These are phyloP conservation scores for Xerocomus minutiporus DNA, from an alignment of 1,284 basidiomycete genomes.

Conservation along the genomic window DNA sequence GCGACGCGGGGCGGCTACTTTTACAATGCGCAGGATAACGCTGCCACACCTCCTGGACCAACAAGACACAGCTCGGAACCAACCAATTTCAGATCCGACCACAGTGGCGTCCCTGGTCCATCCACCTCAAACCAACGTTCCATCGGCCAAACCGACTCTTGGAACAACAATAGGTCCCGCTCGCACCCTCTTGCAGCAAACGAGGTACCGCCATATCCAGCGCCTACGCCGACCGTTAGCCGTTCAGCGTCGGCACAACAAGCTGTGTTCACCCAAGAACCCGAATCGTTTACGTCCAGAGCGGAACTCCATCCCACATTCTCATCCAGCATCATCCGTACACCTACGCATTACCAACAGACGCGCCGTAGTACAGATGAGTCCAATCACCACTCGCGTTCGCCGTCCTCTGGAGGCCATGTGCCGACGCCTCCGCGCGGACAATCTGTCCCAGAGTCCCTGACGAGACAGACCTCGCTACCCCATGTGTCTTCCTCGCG, in stretches of 20 bases:
- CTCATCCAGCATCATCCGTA: constrained; percentile 59
- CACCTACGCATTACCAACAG: constrained; percentile 39
- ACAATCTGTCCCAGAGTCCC: constrained; percentile 15
- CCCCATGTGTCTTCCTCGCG: constrained; percentile 23
- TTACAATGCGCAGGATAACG: constrained; percentile 19
- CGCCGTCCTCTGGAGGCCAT: constrained; percentile 24
- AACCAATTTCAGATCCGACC: constrained; percentile 10
- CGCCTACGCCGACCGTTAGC: constrained; percentile 24
- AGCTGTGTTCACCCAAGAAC: constrained; percentile 18
- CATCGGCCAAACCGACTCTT: constrained; percentile 14
- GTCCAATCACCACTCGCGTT: constrained; percentile 18
- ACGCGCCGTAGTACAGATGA: constrained; percentile 23
- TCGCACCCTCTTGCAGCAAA: constrained; percentile 18
- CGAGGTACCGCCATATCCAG: constrained; percentile 29
- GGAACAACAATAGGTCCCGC: constrained; percentile 15
- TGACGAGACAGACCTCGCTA: constrained; percentile 28
- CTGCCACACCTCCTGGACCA: constrained; percentile 10
- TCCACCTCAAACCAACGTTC: constrained; percentile 19
- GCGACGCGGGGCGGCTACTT: constrained; percentile 14
- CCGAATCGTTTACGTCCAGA: constrained; percentile 43
- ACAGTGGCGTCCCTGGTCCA: constrained; percentile 11
- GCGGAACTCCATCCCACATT: constrained; percentile 60
- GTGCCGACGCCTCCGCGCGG: constrained; percentile 17
- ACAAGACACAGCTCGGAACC: constrained; percentile 27
- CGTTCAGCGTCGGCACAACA: constrained; percentile 23